Conservation (phyloP, 306 rosid genomes). For the Fragaria vesca region DNA sequence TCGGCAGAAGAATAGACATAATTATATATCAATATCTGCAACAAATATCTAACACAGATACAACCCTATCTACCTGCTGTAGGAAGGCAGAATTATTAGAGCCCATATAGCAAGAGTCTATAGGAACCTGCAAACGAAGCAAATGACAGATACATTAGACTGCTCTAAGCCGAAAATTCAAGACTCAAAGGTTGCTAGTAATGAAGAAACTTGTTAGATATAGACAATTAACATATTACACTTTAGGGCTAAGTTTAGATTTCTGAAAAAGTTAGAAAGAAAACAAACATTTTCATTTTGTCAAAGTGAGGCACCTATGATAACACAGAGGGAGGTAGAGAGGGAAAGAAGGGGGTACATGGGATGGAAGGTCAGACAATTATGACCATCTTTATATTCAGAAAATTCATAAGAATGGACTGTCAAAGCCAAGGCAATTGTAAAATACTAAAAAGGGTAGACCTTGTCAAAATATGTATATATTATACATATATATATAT, state of each 20-base stretch:
- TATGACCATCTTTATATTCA: slow-evolving; percentile 4
- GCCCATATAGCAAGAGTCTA: slow-evolving; percentile 88
- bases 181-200: not conserved
- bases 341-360: not conserved
- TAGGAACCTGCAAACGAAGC: slow-evolving; percentile 65
- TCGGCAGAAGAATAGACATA: slow-evolving; percentile 14
- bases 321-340: not conserved
- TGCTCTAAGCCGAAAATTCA: not conserved
- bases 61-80: slow-evolving; percentile 71
- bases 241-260: not conserved
- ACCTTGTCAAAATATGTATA: not conserved
- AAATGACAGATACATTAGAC: slow-evolving; percentile 19
- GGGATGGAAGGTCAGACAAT: not conserved
- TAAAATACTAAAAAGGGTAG: not conserved
- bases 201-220: not conserved
- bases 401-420: not conserved
- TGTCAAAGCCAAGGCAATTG: not conserved
- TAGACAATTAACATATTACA: not conserved
- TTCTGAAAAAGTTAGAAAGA: not conserved
- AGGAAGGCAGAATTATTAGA: slow-evolving; percentile 87
- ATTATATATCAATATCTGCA: slow-evolving; percentile 10
- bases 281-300: not conserved
- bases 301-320: not conserved
- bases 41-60: slow-evolving; percentile 21
- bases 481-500: not conserved